Evolutionary conservation across 805 yeast genomes (phyloP), one percentile per base, ranked within the genome.

Genomic region (Suhomyces canberraensis): DNA sequence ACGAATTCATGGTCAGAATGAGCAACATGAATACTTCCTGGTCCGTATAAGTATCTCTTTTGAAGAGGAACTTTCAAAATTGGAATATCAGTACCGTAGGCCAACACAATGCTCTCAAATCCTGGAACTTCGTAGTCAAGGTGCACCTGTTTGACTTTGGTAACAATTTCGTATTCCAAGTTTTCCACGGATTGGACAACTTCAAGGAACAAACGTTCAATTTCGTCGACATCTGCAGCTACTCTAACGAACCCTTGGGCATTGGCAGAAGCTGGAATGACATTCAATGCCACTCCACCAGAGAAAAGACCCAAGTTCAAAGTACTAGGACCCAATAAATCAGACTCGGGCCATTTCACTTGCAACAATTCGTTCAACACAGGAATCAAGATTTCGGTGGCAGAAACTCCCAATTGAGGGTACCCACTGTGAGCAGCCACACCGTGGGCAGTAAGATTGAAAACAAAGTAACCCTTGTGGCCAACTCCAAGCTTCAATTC

Each of bases 201-300:
- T 0, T 56, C 57, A 5, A 58, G 44, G 8, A 79, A 62, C 15
- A 58, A 41, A 6, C 55, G 40, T 16, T 52, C 55, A 3, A 79
- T 68, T 15, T 49, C 52, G 1, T 62, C 65, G 2, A 66, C 44
- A 28, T 70, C 71, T 8, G 61, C 69, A 3, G 87, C 77, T 3
- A 79, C 75, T 52, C 90, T 66, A 42, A 80, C 61, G 13, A 76
- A 50, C 2, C 75, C 49, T 2, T 59, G 48, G 14, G 84, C 82
- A 7, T 49, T 45, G 1, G 84, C 83, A 16, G 54, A 44, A 2
- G 81, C 81, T 3, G 89, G 82, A 8, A 82, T 58, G 18, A 82
- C 85, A 54, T 82, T 82, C 7, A 71, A 63, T 3, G 88, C 90
- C 2, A 78, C 76, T 17, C 88, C 88, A 5, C 76, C 86, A 8